Evolutionary conservation across 495 filamentous ascomycete genomes (phyloP).

Genomic region (Aspergillus haitiensis): DNA sequence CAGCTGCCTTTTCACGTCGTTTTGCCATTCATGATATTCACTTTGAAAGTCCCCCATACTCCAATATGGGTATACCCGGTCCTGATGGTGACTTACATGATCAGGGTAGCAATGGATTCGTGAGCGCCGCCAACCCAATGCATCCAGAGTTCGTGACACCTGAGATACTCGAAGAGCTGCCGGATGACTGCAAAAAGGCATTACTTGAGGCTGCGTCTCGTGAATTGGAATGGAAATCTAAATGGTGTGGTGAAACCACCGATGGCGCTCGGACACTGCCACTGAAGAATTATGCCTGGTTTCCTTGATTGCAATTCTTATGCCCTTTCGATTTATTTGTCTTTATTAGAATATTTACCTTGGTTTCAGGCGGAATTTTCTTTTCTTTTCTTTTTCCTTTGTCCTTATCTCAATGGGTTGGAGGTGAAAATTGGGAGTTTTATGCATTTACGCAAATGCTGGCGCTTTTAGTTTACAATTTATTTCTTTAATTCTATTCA

Average conservation of each 20-base stretch:
- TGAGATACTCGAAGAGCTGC: constrained; percentile 69
- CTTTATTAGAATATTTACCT: constrained; percentile 1
- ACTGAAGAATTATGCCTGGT: constrained; percentile 54
- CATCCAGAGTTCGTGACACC: constrained; percentile 56
- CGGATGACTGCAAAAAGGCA: constrained; percentile 66
- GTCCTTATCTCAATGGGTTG: constrained; percentile 6
- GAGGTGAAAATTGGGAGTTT: constrained; percentile 20
- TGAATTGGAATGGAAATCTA: constrained; percentile 70
- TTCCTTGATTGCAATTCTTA: constrained; percentile 29
- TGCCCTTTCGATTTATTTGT: constrained; percentile 11
- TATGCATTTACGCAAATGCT: neutral
- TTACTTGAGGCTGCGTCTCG: constrained; percentile 61
- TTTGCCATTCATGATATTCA: constrained; percentile 73
- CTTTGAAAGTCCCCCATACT: constrained; percentile 59
- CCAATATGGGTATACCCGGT: constrained; percentile 61
- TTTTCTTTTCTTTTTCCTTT: neutral
- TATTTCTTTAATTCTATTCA: neutral
- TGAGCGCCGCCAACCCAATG: constrained; percentile 43
- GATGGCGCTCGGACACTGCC: constrained; percentile 50
- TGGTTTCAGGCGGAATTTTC: constrained; percentile 16
- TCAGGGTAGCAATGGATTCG: constrained; percentile 64
- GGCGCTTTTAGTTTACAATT: constrained; percentile 1
- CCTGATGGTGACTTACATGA: constrained; percentile 61
- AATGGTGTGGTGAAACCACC: constrained; percentile 63
- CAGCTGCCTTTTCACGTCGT: constrained; percentile 65